These are phyloP conservation scores for Pleurotus ostreatus DNA, from an alignment of 768 basidiomycete genomes.

Conservation along the genomic window DNA sequence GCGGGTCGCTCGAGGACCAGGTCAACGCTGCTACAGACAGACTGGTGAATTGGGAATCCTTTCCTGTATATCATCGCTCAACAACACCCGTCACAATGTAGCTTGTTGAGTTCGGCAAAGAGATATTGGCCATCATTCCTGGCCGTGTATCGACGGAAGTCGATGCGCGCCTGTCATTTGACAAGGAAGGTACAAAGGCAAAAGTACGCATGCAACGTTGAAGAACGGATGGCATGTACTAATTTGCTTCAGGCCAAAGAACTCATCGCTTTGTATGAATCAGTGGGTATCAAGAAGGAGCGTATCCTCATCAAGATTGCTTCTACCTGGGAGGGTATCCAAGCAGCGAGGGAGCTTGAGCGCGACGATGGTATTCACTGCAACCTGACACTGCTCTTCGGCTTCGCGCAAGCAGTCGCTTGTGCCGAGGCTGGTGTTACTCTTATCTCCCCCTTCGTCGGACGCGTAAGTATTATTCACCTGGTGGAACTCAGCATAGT, in stretches of 20 bases:
- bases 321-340: slow-evolving; percentile 99
- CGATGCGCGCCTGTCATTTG: slow-evolving; percentile 95
- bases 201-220: slow-evolving; percentile 60
- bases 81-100: slow-evolving; percentile 24
- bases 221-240: slow-evolving; percentile 39
- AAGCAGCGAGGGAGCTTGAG: slow-evolving; percentile 96
- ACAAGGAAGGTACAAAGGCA: slow-evolving; percentile 87
- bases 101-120: slow-evolving; percentile 97
- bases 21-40: slow-evolving; percentile 82
- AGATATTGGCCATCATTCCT: slow-evolving; percentile 92
- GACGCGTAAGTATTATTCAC: slow-evolving; percentile 61
- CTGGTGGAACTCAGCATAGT: slow-evolving; percentile 11
- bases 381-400: slow-evolving; percentile 98
- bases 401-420: slow-evolving; percentile 97
- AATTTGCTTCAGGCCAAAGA: slow-evolving; percentile 55
- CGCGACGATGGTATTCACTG: slow-evolving; percentile 92
- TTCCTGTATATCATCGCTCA: background rate
- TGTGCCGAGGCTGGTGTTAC: slow-evolving; percentile 98
- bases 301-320: slow-evolving; percentile 99
- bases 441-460: slow-evolving; percentile 98
- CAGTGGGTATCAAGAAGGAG: slow-evolving; percentile 90
- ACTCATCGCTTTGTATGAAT: slow-evolving; percentile 91
- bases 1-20: slow-evolving; percentile 72
- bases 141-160: slow-evolving; percentile 99
- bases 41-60: slow-evolving; percentile 51